Evolutionary conservation across 2,329 filamentous ascomycete species (phyloP).

Genomic region (Phialocephala sp.): DNA sequence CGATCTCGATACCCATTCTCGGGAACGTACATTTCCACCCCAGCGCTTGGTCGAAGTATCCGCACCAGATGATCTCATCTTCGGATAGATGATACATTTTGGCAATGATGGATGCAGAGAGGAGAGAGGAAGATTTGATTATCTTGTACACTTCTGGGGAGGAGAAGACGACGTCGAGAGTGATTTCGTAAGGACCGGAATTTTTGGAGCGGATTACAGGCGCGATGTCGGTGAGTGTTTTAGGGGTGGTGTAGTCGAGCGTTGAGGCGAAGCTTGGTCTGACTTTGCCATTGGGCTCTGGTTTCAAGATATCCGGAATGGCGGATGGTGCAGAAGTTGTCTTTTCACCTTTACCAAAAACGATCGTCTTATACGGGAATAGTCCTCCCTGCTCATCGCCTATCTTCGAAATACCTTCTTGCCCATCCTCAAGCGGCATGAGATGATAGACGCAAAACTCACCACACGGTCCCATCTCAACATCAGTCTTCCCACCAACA

Average conservation of each 20-base stretch:
- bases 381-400: neutral
- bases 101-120: constrained; percentile 45
- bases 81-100: constrained; percentile 37
- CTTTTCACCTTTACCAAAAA: neutral
- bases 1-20: neutral
- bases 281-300: neutral
- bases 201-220: constrained; percentile 56
- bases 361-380: neutral
- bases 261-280: neutral
- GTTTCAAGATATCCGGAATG: neutral
- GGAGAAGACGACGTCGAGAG: constrained; percentile 57
- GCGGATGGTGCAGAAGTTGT: neutral
- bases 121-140: constrained; percentile 43
- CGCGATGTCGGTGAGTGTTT: constrained; percentile 45
- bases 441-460: constrained; percentile 49
- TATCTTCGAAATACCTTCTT: constrained; percentile 8
- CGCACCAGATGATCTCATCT: constrained; percentile 28
- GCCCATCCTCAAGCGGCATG: constrained; percentile 35
- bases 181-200: constrained; percentile 57
- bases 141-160: constrained; percentile 42
- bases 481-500: constrained; percentile 45
- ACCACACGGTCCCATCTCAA: constrained; percentile 48
- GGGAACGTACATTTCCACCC: constrained; percentile 48
- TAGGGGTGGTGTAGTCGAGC: neutral
- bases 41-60: constrained; percentile 50